Evolutionary conservation across 305 asterid genomes (phyloP).

Genomic region (Fraxinus albicans): DNA sequence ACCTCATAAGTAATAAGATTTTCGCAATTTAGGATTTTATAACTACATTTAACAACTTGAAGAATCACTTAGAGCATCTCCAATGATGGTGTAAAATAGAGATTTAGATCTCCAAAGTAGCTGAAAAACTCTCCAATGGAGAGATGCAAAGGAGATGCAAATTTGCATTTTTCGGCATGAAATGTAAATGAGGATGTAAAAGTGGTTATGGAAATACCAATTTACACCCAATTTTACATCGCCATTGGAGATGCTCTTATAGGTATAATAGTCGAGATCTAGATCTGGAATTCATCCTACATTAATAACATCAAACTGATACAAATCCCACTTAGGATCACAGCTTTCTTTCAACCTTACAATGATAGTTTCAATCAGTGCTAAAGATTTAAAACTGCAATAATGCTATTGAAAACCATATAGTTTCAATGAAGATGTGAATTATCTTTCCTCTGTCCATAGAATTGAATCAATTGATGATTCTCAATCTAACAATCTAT

Average conservation of each 20-base stretch:
- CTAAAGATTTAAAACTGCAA: background rate
- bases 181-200: too few species aligned
- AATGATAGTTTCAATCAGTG: background rate
- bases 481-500: background rate
- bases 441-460: background rate
- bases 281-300: background rate
- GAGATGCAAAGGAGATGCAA: too few species aligned
- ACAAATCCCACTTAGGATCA: background rate
- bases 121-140: too few species aligned
- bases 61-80: background rate
- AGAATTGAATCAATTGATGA: background rate
- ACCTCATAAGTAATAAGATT: slow-evolving; percentile 22
- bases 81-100: too few species aligned
- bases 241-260: too few species aligned
- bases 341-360: background rate
- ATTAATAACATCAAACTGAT: background rate
- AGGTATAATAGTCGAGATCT: background rate
- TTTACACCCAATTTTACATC: too few species aligned
- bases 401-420: background rate
- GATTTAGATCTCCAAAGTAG: too few species aligned
- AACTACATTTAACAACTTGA: slow-evolving; percentile 1
- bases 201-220: too few species aligned
- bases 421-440: background rate
- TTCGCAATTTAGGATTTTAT: slow-evolving; percentile 7
- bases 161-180: too few species aligned